These are phyloP conservation scores for Boletus reticuloceps DNA, from an alignment of 768 basidiomycete species.

Conservation along the genomic window DNA sequence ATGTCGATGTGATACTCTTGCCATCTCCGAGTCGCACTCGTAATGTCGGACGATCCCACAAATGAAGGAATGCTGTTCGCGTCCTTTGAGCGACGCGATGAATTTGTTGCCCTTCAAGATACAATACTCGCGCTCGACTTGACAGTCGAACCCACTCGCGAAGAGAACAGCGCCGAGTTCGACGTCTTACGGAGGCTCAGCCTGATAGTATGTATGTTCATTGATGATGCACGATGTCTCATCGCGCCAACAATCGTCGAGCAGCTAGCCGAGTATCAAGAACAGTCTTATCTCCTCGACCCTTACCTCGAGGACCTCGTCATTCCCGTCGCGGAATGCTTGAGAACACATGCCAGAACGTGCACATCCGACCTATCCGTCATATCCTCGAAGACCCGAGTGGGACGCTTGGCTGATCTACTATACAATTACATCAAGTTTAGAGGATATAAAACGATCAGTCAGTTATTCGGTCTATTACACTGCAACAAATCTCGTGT, in stretches of 20 bases:
- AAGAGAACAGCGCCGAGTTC: slow-evolving; percentile 44
- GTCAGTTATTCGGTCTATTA: slow-evolving; percentile 46
- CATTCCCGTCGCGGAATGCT: slow-evolving; percentile 61
- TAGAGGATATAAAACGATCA: slow-evolving; percentile 87
- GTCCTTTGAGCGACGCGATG: slow-evolving; percentile 59
- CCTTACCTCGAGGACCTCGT: slow-evolving; percentile 82
- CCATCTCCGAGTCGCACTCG: neutral
- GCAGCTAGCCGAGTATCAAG: slow-evolving; percentile 88
- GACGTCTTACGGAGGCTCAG: slow-evolving; percentile 41
- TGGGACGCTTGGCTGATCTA: slow-evolving; percentile 54
- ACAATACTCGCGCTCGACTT: slow-evolving; percentile 50
- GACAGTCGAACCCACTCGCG: slow-evolving; percentile 38
- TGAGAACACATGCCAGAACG: slow-evolving; percentile 54
- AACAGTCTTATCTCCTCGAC: slow-evolving; percentile 90
- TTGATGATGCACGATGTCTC: slow-evolving; percentile 3
- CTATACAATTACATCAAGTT: slow-evolving; percentile 84
- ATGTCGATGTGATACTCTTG: neutral
- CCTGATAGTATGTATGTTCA: slow-evolving; percentile 46
- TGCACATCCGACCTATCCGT: slow-evolving; percentile 30
- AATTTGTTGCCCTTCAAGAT: slow-evolving; percentile 55
- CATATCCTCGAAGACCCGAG: slow-evolving; percentile 36
- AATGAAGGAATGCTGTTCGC: slow-evolving; percentile 47
- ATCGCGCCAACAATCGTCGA: slow-evolving; percentile 1
- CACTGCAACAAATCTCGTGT: slow-evolving; percentile 2
- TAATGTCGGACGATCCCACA: slow-evolving; percentile 38